These are phyloP conservation scores for Yueomyces sp. DNA, from an alignment of 805 yeast genomes.

Conservation along the genomic window DNA sequence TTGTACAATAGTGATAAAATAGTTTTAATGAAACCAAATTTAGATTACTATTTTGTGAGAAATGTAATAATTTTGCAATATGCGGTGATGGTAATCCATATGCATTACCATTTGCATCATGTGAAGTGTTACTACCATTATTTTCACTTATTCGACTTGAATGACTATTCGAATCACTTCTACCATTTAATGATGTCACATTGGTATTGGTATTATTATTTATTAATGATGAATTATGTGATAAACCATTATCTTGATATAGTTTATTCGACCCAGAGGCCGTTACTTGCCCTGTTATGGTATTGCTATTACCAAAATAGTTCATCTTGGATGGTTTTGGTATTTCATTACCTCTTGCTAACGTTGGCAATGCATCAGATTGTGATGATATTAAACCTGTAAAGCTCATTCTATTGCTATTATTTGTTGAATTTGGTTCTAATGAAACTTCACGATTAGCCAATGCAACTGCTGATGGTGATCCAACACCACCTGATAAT, in stretches of 20 bases:
- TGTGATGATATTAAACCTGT: neutral
- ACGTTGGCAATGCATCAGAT: neutral
- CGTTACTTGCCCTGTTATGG: neutral
- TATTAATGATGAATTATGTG: neutral
- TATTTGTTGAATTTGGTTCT: neutral
- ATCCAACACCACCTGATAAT: neutral
- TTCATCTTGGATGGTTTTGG: neutral
- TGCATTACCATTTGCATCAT: neutral
- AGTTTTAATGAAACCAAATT: slow-evolving; percentile 68
- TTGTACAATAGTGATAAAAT: slow-evolving; percentile 78
- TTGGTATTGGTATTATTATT: neutral
- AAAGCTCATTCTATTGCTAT: too few species aligned
- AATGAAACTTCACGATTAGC: slow-evolving; percentile 3
- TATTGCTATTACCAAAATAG: neutral
- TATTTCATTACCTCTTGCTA: neutral
- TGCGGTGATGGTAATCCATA: neutral
- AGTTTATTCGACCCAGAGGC: neutral
- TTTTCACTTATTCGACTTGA: neutral
- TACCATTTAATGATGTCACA: neutral
- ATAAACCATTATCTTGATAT: neutral
- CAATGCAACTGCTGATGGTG: slow-evolving; percentile 10
- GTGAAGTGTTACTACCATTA: neutral
- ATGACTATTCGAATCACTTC: neutral
- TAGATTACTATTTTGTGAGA: slow-evolving; percentile 25
- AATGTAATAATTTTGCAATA: slow-evolving; percentile 12